These are phyloP conservation scores for Euphorbia lathyris DNA, from an alignment of 345 rosid genomes.

Conservation along the genomic window DNA sequence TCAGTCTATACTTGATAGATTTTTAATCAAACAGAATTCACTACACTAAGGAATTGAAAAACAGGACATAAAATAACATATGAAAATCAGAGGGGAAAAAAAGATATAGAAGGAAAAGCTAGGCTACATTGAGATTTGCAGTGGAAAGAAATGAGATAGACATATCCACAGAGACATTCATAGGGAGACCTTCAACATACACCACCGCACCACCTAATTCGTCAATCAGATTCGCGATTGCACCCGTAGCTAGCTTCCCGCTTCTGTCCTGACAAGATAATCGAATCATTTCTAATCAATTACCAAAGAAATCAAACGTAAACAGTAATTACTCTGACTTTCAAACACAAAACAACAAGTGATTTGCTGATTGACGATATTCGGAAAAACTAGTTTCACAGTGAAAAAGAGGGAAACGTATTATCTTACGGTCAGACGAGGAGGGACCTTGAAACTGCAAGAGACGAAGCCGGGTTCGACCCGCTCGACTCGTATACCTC, in stretches of 20 bases:
- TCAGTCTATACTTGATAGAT: too few species aligned
- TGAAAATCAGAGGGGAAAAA: neutral
- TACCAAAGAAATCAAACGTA: neutral
- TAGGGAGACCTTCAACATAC: slow-evolving; percentile 55
- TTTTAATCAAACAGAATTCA: neutral
- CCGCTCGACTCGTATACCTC: slow-evolving; percentile 77
- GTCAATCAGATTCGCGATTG: slow-evolving; percentile 82
- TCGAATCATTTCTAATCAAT: neutral
- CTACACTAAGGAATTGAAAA: neutral
- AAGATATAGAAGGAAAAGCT: neutral
- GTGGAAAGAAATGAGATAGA: slow-evolving; percentile 61
- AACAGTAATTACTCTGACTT: neutral
- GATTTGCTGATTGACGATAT: neutral
- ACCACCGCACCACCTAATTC: slow-evolving; percentile 76
- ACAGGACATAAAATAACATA: neutral
- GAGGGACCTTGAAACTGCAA: slow-evolving; percentile 78
- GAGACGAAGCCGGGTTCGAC: slow-evolving; percentile 65
- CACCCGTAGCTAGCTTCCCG: slow-evolving; percentile 74
- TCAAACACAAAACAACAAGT: neutral
- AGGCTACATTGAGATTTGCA: slow-evolving; percentile 21
- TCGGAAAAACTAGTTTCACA: too few species aligned
- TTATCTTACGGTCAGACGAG: slow-evolving; percentile 68
- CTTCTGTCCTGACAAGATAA: slow-evolving; percentile 54
- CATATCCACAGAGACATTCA: slow-evolving; percentile 85
- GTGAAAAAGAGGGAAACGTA: neutral